phyloP scores from a whole-genome alignment of 2,329 filamentous ascomycete species.

The Trichophyton rubrum region DNA sequence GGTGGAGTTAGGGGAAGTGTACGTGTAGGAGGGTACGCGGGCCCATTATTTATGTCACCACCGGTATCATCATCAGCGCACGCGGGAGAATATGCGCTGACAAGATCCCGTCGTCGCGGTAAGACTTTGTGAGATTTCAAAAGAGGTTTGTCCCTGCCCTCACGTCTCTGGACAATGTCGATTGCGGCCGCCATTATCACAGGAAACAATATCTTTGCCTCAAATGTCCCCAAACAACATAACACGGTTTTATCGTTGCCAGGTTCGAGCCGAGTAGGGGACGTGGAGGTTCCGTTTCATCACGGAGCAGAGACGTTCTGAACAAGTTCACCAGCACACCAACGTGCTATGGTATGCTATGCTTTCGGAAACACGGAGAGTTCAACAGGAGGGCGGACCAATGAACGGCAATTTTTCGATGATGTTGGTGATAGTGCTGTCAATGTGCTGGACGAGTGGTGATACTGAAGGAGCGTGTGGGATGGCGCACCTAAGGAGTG shows the following conservation, averaged over 20 bases:
- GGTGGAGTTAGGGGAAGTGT: constrained; percentile 30
- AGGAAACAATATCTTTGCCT: neutral
- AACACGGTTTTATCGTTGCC: neutral
- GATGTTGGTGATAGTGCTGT: neutral
- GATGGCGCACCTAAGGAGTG: neutral
- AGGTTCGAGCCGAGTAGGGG: neutral
- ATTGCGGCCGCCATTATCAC: neutral
- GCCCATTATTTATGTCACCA: constrained; percentile 13
- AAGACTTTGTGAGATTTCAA: constrained; percentile 32
- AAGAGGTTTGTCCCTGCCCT: constrained; percentile 18
- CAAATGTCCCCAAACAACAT: neutral
- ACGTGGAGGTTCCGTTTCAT: neutral
- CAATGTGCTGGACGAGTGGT: neutral
- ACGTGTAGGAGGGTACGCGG: constrained; percentile 18
- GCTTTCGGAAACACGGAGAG: neutral
- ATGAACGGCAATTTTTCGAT: neutral
- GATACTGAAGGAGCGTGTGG: neutral
- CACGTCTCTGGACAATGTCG: neutral
- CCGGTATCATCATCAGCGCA: neutral
- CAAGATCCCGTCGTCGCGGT: constrained; percentile 24
- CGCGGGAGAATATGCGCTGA: neutral
- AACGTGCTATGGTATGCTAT: neutral
- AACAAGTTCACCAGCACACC: neutral
- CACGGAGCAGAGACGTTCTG: neutral
- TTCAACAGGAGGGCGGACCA: neutral